Evolutionary conservation across 306 rosid genomes (phyloP).

Genomic region (Citrullus mucosospermus): DNA sequence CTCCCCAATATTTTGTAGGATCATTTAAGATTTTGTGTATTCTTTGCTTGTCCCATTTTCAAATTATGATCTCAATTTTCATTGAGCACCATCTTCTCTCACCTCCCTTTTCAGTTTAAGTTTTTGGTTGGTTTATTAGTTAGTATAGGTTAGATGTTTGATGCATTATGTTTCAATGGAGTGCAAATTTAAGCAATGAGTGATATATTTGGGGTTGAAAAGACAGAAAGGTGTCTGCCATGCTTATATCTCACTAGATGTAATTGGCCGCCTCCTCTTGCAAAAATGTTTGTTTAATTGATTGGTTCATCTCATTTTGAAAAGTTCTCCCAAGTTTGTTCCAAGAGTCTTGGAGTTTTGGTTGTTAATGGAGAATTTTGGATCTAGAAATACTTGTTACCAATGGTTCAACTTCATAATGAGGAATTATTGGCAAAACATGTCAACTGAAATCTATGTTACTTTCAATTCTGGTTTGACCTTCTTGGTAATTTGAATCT

Average conservation of each 20-base stretch:
- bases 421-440: neutral
- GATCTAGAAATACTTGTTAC: neutral
- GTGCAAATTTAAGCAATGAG: neutral
- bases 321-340: neutral
- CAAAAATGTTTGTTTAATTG: neutral
- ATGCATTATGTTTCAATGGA: slow-evolving; percentile 14
- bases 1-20: slow-evolving; percentile 86
- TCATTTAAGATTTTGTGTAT: slow-evolving; percentile 39
- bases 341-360: neutral
- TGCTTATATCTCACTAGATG: neutral
- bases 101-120: slow-evolving; percentile 17
- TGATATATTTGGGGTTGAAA: slow-evolving; percentile 2
- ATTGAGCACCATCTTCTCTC: slow-evolving; percentile 19
- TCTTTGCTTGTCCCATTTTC: slow-evolving; percentile 23
- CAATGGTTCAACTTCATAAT: neutral
- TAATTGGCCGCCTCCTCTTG: neutral
- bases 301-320: neutral
- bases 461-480: neutral
- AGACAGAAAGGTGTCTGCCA: slow-evolving; percentile 5
- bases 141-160: slow-evolving; percentile 20
- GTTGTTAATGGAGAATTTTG: neutral
- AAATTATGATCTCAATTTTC: slow-evolving; percentile 15
- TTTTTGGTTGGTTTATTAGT: neutral
- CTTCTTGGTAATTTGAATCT: neutral
- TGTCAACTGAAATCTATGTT: neutral